Evolutionary conservation across 495 filamentous ascomycete genomes (phyloP).

Genomic region (Tuber indicum): DNA sequence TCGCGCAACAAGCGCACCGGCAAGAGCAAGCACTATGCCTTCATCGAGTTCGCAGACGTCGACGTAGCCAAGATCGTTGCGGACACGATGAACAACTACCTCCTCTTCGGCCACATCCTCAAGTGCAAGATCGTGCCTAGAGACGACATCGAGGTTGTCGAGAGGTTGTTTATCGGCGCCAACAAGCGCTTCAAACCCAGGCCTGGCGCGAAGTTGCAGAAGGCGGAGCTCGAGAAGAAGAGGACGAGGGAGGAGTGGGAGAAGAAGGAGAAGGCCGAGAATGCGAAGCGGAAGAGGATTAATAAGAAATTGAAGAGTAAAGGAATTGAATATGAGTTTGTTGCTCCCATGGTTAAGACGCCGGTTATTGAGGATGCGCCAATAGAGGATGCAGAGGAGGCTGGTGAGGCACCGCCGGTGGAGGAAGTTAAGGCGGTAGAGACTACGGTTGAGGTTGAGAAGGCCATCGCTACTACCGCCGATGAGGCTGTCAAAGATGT

Average conservation of each 20-base stretch:
- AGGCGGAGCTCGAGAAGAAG: conserved; percentile 62
- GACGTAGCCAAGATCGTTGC: conserved; percentile 82
- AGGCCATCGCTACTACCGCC: not conserved
- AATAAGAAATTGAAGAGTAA: conserved; percentile 68
- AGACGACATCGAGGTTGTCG: conserved; percentile 70
- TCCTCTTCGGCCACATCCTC: conserved; percentile 86
- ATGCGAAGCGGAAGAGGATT: conserved; percentile 58
- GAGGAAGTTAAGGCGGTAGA: conserved; percentile 45
- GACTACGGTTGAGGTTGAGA: conserved; percentile 10
- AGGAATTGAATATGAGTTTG: conserved; percentile 68
- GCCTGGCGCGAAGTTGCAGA: conserved; percentile 76
- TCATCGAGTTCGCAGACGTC: conserved; percentile 74
- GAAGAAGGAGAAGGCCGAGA: conserved; percentile 62
- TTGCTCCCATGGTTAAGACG: conserved; percentile 63
- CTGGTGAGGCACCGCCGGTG: conserved; percentile 42
- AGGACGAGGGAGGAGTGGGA: conserved; percentile 68
- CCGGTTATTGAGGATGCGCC: conserved; percentile 47
- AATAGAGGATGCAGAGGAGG: conserved; percentile 38
- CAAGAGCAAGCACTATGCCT: conserved; percentile 81
- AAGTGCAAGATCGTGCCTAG: conserved; percentile 71
- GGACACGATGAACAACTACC: conserved; percentile 95
- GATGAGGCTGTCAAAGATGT: conserved; percentile 24
- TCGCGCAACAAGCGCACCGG: conserved; percentile 88
- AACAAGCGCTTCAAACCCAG: conserved; percentile 81
- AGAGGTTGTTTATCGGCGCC: conserved; percentile 75